phyloP scores from a whole-genome alignment of 768 basidiomycete species.

The Tylopilus sp. region DNA sequence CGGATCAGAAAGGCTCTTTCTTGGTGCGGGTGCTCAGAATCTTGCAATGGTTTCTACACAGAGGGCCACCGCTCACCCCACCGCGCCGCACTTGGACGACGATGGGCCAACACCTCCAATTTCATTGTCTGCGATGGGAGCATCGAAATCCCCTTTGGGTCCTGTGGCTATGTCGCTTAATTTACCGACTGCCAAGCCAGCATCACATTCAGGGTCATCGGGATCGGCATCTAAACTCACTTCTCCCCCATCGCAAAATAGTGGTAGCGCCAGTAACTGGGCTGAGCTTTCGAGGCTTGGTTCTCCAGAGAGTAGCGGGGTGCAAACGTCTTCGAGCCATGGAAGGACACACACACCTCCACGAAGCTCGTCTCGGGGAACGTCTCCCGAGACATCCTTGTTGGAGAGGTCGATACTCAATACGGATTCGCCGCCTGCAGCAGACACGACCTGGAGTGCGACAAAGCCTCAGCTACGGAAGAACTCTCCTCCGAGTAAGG shows the following conservation, averaged over 20 bases:
- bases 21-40: constrained; percentile 17
- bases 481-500: constrained; percentile 8
- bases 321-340: constrained; percentile 7
- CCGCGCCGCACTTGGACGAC: constrained; percentile 16
- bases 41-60: constrained; percentile 9
- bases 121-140: constrained; percentile 1
- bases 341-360: constrained; percentile 1
- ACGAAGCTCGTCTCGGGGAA: constrained; percentile 6
- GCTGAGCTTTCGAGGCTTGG: constrained; percentile 17
- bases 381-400: constrained; percentile 2
- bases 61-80: background rate
- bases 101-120: constrained; percentile 10
- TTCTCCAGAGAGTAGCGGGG: constrained; percentile 13
- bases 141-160: constrained; percentile 7
- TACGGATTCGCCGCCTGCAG: constrained; percentile 1
- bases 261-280: constrained; percentile 1
- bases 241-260: constrained; percentile 8
- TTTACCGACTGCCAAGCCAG: constrained; percentile 12
- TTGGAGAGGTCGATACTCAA: constrained; percentile 18
- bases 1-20: constrained; percentile 17
- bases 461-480: constrained; percentile 15
- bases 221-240: constrained; percentile 7
- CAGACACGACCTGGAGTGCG: constrained; percentile 14
- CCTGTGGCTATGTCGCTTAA: constrained; percentile 14
- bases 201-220: constrained; percentile 3